A percentile compares a stretch with the other conserved stretches of the same genome.
phyloP scores from a whole-genome alignment of 441 rosid species.

The Populus hybrid region DNA sequence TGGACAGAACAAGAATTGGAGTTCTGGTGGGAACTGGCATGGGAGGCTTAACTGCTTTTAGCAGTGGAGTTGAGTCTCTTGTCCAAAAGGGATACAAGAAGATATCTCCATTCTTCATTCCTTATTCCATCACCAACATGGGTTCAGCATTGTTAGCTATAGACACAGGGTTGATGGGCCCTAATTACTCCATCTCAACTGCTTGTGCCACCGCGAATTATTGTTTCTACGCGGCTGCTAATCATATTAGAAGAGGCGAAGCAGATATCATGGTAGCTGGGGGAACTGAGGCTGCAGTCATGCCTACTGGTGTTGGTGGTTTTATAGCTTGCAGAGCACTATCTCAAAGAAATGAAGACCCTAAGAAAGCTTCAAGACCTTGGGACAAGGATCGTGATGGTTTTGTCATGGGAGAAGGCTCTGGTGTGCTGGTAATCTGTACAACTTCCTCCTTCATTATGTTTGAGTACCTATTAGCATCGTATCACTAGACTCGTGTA shows the following conservation, averaged over 20 bases:
- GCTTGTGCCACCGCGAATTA: conserved; percentile 74
- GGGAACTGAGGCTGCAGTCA: conserved; percentile 59
- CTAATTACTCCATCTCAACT: conserved; percentile 66
- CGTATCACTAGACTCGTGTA: not conserved
- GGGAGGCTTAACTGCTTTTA: conserved; percentile 56
- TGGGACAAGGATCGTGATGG: conserved; percentile 73
- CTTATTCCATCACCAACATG: conserved; percentile 68
- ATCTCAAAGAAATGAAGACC: conserved; percentile 58
- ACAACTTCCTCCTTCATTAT: not conserved
- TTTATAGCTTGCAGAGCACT: conserved; percentile 61
- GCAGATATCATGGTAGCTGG: conserved; percentile 63
- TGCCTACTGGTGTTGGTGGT: conserved; percentile 50
- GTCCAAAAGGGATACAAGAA: conserved; percentile 55
- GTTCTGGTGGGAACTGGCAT: conserved; percentile 67
- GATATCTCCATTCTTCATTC: conserved; percentile 65
- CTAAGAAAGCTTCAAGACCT: conserved; percentile 58
- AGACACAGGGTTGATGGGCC: conserved; percentile 69
- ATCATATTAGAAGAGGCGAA: conserved; percentile 68
- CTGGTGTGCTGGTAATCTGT: conserved; percentile 54
- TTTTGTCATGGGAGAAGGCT: conserved; percentile 71
- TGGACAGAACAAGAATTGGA: conserved; percentile 54
- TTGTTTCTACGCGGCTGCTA: conserved; percentile 64
- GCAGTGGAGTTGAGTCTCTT: conserved; percentile 50
- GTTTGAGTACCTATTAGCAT: not conserved
- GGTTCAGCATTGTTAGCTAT: conserved; percentile 70